These are phyloP conservation scores for Piper betle DNA, from an alignment of 164 flowering plant genomes.

Conservation along the genomic window DNA sequence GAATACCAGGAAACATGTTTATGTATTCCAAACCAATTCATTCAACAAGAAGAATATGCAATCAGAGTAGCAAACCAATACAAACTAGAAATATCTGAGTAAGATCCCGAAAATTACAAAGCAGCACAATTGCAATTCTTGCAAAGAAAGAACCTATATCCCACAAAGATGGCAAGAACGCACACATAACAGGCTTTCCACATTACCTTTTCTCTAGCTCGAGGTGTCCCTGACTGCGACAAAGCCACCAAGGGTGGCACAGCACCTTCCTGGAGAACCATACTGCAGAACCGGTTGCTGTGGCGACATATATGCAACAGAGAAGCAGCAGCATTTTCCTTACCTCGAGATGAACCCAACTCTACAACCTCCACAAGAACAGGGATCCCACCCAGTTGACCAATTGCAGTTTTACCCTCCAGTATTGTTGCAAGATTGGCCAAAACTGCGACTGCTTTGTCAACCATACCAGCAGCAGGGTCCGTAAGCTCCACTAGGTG, in stretches of 20 bases:
- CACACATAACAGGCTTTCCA: no score
- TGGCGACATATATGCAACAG: conserved; percentile 14
- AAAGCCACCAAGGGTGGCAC: conserved; percentile 18
- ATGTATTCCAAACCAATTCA: no score
- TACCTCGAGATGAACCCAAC: conserved; percentile 70
- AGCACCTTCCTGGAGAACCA: conserved; percentile 16
- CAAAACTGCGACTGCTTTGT: conserved; percentile 82
- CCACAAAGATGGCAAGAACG: neutral
- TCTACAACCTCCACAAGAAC: conserved; percentile 64
- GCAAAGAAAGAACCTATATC: neutral
- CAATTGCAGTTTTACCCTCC: conserved; percentile 68
- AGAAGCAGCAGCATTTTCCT: conserved; percentile 79
- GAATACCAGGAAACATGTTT: neutral
- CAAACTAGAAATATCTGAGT: neutral
- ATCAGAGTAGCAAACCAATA: neutral
- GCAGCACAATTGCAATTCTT: neutral
- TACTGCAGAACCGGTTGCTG: conserved; percentile 8
- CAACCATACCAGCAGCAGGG: conserved; percentile 86
- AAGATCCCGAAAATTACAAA: neutral
- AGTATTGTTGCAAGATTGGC: conserved; percentile 74
- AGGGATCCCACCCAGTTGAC: conserved; percentile 54
- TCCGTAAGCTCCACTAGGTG: conserved; percentile 63
- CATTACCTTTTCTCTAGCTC: conserved; percentile 15
- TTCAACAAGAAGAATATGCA: neutral
- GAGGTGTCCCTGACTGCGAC: conserved; percentile 17